Percentiles rank a stretch among this genome's conserved stretches.
Evolutionary conservation across 768 basidiomycete species (phyloP).

Genomic region (Solioccasus polychromus): DNA sequence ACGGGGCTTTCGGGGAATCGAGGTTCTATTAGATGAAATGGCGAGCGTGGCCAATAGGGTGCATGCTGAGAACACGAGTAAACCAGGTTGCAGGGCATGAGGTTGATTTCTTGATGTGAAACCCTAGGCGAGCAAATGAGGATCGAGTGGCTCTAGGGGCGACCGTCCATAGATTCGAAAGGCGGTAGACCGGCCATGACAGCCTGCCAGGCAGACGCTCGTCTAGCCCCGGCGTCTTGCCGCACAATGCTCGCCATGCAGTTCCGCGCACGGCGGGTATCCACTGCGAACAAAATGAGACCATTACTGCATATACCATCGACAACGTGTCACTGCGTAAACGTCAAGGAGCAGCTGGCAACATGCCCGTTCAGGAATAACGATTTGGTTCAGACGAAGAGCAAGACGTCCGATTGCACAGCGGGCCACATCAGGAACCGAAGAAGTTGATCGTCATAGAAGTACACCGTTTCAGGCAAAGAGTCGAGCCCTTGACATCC

Average conservation of each 20-base stretch:
- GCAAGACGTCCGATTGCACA: slow-evolving; percentile 5
- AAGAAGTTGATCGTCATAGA: slow-evolving; percentile 27
- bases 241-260: slow-evolving; percentile 5
- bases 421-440: slow-evolving; percentile 24
- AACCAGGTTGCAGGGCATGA: slow-evolving; percentile 37
- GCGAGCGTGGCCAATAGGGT: slow-evolving; percentile 22
- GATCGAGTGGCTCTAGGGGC: slow-evolving; percentile 36
- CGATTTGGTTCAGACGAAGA: slow-evolving; percentile 14
- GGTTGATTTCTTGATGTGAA: slow-evolving; percentile 35
- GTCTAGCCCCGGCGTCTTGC: slow-evolving; percentile 11
- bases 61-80: slow-evolving; percentile 36
- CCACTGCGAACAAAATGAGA: no score
- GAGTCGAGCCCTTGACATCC: slow-evolving; percentile 21
- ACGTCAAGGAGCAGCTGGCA: slow-evolving; percentile 22
- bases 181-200: no score
- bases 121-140: slow-evolving; percentile 35
- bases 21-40: slow-evolving; percentile 26
- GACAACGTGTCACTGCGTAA: slow-evolving; percentile 18
- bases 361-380: slow-evolving; percentile 3
- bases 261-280: slow-evolving; percentile 6
- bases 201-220: slow-evolving; percentile 17
- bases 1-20: slow-evolving; percentile 26
- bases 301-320: slow-evolving; percentile 2
- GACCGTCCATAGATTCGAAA: slow-evolving; percentile 18
- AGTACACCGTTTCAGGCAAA: slow-evolving; percentile 18